Evolutionary conservation across 208 protist species (phyloP), one percentile per base, ranked within the genome.

Genomic region (Leishmania braziliensis): DNA sequence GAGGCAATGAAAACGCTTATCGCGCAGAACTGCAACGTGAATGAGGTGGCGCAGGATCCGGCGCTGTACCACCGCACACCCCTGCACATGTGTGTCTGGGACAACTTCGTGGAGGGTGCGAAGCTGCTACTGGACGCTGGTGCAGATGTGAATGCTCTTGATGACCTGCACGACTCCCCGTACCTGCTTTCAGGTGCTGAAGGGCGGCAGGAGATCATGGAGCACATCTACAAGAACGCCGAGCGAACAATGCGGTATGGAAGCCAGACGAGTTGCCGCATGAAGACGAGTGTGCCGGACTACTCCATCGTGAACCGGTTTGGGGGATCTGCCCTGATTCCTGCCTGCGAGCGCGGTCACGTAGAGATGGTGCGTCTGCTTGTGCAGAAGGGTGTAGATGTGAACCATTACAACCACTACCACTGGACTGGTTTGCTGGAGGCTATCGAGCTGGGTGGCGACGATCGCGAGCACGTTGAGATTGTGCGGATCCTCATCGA

Each of bases 141-240:
- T 5, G 90, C 90, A 6, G 85, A 93, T 73, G 81, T 93, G 12
- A 93, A 93, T 75, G 69, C 75, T 20, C 80, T 87, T 5, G 90
- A 93, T 53, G 82, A 91, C 68, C 76, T 93, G 65, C 86, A 93
- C 73, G 90, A 93, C 85, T 84, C 88, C 10, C 88, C 90, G 4
- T 93, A 90, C 77, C 79, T 91, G 12, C 83, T 93, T 39, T 48
- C 78, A 3, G 85, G 84, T 29, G 86, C 90, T 56, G 90, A 93
- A 77, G 88, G 88, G 18, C 80, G 86, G 20, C 56, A 79, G 63
- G 86, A 88, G 79, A 91, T 93, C 12, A 77, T 93, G 80, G 69
- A 87, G 80, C 66, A 89, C 54, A 86, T 93, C 54, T 85, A 89
- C 68, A 78, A 71, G 33, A 86, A 83, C 62, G 77, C 87, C 0